These are phyloP conservation scores for Salix purpurea DNA, from an alignment of 345 rosid species.

Conservation along the genomic window DNA sequence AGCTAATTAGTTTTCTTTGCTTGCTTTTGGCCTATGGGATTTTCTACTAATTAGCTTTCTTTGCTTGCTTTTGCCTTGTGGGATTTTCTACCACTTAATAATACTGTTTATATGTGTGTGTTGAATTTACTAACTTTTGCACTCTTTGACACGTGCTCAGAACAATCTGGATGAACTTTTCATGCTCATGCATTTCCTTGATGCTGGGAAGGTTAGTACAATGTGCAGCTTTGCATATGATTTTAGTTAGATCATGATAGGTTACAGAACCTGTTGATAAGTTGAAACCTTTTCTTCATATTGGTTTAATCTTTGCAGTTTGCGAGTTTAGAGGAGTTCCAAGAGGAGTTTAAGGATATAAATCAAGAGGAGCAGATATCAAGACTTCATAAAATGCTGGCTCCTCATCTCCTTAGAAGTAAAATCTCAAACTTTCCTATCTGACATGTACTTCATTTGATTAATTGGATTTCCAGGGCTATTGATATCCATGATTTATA, in stretches of 20 bases:
- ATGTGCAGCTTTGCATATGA: conserved; percentile 6
- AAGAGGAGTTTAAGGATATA: conserved; percentile 95
- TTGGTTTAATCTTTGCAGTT: conserved; percentile 54
- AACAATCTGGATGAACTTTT: conserved; percentile 99
- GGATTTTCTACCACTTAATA: not conserved
- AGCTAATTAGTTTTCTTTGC: not conserved
- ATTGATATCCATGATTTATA: not conserved
- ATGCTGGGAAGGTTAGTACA: conserved; percentile 86
- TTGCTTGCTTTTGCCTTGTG: not conserved
- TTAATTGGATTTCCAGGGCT: not conserved
- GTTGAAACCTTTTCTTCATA: conserved; percentile 13
- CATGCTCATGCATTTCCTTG: conserved; percentile 99
- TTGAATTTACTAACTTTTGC: conserved; percentile 14
- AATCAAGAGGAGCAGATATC: conserved; percentile 98
- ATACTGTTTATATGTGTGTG: conserved; percentile 3
- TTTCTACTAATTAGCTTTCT: not conserved
- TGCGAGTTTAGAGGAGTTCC: conserved; percentile 95
- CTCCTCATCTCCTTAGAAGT: conserved; percentile 98
- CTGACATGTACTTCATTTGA: conserved; percentile 16
- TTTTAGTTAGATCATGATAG: conserved; percentile 11
- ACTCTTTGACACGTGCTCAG: conserved; percentile 49
- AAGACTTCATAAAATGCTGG: conserved; percentile 96
- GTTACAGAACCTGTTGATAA: not conserved
- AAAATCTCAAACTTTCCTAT: conserved; percentile 28
- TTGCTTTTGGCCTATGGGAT: no score